Evolutionary conservation across 768 basidiomycete genomes (phyloP).

Genomic region (Mycena venus): DNA sequence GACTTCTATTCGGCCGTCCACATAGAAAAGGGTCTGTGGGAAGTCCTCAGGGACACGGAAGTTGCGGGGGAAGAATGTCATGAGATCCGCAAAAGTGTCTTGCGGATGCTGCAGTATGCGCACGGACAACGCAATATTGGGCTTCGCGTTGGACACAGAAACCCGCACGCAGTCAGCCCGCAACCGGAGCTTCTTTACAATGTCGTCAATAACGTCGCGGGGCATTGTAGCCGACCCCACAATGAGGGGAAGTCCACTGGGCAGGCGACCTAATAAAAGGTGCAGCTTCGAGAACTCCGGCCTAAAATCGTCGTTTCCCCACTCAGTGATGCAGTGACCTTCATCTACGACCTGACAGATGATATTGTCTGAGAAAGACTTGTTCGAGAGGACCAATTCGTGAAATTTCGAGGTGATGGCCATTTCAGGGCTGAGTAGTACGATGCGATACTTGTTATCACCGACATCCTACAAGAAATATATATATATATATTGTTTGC

Average conservation of each 20-base stretch:
- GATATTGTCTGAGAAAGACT: slow-evolving; percentile 6
- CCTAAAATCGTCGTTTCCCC: slow-evolving; percentile 29
- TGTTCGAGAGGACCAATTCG: slow-evolving; percentile 1
- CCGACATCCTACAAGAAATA: too few species aligned
- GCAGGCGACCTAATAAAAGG: neutral
- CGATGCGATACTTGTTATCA: too few species aligned
- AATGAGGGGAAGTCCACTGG: slow-evolving; percentile 3
- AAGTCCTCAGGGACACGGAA: neutral
- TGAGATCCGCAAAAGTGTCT: too few species aligned
- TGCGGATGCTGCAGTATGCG: slow-evolving; percentile 21
- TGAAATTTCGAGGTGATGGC: slow-evolving; percentile 4
- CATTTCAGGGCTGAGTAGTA: slow-evolving; percentile 4
- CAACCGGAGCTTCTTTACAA: neutral
- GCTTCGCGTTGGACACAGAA: slow-evolving; percentile 19
- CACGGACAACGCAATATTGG: slow-evolving; percentile 18
- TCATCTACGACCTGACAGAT: slow-evolving; percentile 35
- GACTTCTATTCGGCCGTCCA: neutral
- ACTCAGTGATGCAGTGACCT: slow-evolving; percentile 35
- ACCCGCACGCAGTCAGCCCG: neutral
- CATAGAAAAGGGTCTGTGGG: slow-evolving; percentile 14
- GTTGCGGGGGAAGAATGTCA: neutral
- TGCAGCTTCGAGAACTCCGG: slow-evolving; percentile 8
- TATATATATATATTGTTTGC: too few species aligned
- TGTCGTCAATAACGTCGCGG: slow-evolving; percentile 9
- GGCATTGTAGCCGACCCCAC: slow-evolving; percentile 13